These are phyloP conservation scores for Diaporthe vexans DNA, from an alignment of 2,329 filamentous ascomycete species.

Conservation along the genomic window DNA sequence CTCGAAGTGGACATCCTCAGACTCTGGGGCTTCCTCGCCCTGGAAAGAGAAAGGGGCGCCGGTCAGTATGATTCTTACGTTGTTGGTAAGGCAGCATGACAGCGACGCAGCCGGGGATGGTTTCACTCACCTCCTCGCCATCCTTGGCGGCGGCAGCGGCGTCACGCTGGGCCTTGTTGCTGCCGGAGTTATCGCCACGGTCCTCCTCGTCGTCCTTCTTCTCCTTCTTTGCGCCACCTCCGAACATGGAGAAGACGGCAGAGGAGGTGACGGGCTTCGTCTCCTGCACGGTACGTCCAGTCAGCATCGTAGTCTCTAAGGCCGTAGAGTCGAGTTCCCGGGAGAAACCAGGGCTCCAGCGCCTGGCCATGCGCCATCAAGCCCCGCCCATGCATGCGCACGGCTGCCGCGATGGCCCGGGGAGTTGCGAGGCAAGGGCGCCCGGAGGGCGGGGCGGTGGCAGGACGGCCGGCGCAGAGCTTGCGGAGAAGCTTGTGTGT, in stretches of 20 bases:
- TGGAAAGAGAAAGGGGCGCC: constrained; percentile 52
- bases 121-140: constrained; percentile 65
- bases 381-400: neutral
- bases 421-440: constrained; percentile 10
- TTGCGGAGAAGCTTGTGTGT: neutral
- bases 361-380: neutral
- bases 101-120: neutral
- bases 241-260: constrained; percentile 97
- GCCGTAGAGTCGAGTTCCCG: neutral
- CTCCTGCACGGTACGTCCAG: constrained; percentile 1
- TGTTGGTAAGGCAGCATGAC: neutral
- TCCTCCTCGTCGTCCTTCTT: constrained; percentile 89
- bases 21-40: constrained; percentile 86
- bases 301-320: neutral
- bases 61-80: constrained; percentile 21
- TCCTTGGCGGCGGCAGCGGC: constrained; percentile 72
- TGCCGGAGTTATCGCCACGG: constrained; percentile 88
- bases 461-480: neutral
- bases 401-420: neutral
- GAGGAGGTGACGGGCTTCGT: constrained; percentile 66
- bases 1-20: constrained; percentile 96
- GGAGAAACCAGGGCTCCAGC: neutral
- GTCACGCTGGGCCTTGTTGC: constrained; percentile 83
- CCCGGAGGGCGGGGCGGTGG: neutral
- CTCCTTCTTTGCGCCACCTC: constrained; percentile 96